Evolutionary conservation across 805 yeast species (phyloP).

Genomic region (Wickerhamomyces strasburgensis): DNA sequence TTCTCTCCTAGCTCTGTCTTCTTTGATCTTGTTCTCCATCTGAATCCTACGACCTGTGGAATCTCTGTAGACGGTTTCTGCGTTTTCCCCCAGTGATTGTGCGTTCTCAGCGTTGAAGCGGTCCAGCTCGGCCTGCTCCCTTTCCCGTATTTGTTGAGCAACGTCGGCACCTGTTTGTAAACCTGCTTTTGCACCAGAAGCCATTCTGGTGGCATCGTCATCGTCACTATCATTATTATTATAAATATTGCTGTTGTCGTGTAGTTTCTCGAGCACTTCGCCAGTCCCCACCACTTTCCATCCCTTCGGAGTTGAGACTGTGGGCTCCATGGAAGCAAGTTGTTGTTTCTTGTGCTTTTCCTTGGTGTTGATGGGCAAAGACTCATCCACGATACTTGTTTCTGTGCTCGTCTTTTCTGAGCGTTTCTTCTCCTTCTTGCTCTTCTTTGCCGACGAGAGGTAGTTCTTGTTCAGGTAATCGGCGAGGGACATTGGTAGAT

Average conservation of each 20-base stretch:
- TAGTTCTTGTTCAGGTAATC: constrained; percentile 44
- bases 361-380: constrained; percentile 2
- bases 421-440: constrained; percentile 25
- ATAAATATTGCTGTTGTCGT: no score
- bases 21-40: constrained; percentile 26
- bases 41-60: constrained; percentile 51
- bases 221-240: not conserved
- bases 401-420: constrained; percentile 7
- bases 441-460: constrained; percentile 26
- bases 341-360: constrained; percentile 12
- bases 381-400: constrained; percentile 1
- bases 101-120: constrained; percentile 12
- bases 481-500: constrained; percentile 46
- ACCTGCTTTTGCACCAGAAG: constrained; percentile 37
- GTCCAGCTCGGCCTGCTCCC: constrained; percentile 23
- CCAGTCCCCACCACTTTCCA: constrained; percentile 23
- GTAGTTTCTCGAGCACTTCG: constrained; percentile 7
- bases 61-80: constrained; percentile 55
- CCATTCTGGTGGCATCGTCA: constrained; percentile 13
- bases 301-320: constrained; percentile 8
- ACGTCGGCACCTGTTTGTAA: constrained; percentile 43
- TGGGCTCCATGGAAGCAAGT: constrained; percentile 3
- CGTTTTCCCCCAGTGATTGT: constrained; percentile 11
- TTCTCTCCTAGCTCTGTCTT: constrained; percentile 25
- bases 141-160: constrained; percentile 30